A percentile compares a stretch with the other conserved stretches of the same genome.
phyloP scores from a whole-genome alignment of 2,329 filamentous ascomycete genomes.

The Colletotrichum melonis region DNA sequence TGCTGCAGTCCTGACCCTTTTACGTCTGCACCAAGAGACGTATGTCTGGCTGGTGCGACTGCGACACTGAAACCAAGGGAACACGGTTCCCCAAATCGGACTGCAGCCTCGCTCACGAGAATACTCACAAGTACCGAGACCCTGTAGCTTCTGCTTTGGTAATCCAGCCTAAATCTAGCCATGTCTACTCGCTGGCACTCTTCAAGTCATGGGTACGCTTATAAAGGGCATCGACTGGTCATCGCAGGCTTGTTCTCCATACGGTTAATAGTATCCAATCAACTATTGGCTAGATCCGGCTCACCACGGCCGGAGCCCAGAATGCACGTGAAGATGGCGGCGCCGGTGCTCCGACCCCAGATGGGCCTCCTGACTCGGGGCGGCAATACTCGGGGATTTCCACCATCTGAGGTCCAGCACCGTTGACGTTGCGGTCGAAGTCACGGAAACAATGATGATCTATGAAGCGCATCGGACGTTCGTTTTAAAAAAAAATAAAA shows the following conservation, averaged over 20 bases:
- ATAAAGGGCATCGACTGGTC: background rate
- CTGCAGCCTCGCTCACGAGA: background rate
- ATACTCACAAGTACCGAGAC: background rate
- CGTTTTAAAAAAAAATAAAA: background rate
- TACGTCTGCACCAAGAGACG: slow-evolving; percentile 8
- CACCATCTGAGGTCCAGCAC: background rate
- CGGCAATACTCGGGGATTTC: slow-evolving; percentile 24
- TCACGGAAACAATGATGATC: background rate
- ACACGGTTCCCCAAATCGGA: background rate
- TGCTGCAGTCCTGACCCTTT: slow-evolving; percentile 17
- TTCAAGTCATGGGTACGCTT: background rate
- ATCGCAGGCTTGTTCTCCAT: background rate
- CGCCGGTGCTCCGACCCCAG: background rate
- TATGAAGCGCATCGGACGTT: background rate
- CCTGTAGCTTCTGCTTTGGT: background rate
- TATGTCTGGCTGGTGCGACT: slow-evolving; percentile 5
- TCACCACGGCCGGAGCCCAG: background rate
- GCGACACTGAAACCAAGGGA: slow-evolving; percentile 24
- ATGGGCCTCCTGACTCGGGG: slow-evolving; percentile 17
- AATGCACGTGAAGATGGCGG: slow-evolving; percentile 3
- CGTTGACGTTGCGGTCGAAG: background rate
- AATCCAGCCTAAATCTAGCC: no score
- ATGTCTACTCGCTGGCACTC: background rate
- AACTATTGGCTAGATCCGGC: background rate
- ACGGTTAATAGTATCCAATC: background rate